phyloP scores from a whole-genome alignment of 176 grass and related monocot species.

The Oryza meyeriana region DNA sequence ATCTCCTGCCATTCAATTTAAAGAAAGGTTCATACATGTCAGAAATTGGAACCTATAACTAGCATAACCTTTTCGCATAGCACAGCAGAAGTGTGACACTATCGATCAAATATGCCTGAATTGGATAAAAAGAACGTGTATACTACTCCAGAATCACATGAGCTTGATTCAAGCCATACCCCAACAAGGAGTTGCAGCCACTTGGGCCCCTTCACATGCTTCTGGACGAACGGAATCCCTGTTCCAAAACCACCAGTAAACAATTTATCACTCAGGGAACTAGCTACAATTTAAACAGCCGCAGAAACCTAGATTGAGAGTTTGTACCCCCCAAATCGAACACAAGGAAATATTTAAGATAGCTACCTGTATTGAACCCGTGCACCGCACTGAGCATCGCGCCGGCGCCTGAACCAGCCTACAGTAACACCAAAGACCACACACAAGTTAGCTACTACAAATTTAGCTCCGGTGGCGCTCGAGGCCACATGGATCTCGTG shows the following conservation, averaged over 20 bases:
- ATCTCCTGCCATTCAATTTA: not conserved
- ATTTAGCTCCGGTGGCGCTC: not conserved
- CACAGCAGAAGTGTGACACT: not conserved
- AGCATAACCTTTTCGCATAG: not conserved
- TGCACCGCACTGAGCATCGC: conserved; percentile 89
- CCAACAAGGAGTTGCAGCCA: conserved; percentile 79
- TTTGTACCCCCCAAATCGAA: not conserved
- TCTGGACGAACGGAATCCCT: conserved; percentile 90
- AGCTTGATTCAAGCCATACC: conserved; percentile 38
- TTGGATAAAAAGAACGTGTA: not conserved
- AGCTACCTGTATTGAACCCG: conserved; percentile 72
- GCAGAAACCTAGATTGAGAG: not conserved
- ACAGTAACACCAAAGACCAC: not conserved
- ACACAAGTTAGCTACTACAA: not conserved
- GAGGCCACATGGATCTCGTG: not conserved
- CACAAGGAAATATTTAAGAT: not conserved
- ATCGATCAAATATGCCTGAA: not conserved
- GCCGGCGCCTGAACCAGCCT: conserved; percentile 78
- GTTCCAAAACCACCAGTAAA: conserved; percentile 23
- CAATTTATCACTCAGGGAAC: not conserved
- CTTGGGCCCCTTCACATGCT: conserved; percentile 83
- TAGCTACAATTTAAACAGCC: not conserved
- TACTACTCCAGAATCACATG: not conserved
- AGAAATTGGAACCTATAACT: not conserved
- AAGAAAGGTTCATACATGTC: not conserved